Evolutionary conservation across 805 yeast genomes (phyloP).

Genomic region (Suhomyces kilbournensis): DNA sequence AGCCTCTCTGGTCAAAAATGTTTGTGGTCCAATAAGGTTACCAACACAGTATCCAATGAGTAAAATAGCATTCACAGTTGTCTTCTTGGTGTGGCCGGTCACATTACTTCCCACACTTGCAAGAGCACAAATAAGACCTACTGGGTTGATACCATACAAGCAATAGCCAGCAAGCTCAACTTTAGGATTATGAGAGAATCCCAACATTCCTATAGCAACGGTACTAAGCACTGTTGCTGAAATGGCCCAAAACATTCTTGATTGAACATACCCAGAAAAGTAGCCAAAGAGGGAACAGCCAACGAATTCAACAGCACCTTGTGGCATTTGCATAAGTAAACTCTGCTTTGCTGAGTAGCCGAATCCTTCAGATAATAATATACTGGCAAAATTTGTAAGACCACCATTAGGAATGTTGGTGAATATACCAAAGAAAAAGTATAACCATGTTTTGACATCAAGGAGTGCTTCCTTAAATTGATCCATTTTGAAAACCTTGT

Average conservation of each 20-base stretch:
- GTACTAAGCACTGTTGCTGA: slow-evolving; percentile 21
- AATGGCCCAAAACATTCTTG: slow-evolving; percentile 26
- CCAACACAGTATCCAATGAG: slow-evolving; percentile 54
- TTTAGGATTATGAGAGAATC: slow-evolving; percentile 34
- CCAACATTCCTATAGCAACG: slow-evolving; percentile 37
- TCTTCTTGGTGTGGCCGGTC: slow-evolving; percentile 58
- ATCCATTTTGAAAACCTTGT: slow-evolving; percentile 32
- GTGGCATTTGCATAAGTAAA: slow-evolving; percentile 44
- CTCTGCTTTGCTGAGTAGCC: slow-evolving; percentile 29
- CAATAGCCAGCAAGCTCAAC: slow-evolving; percentile 26
- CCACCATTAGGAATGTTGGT: slow-evolving; percentile 38
- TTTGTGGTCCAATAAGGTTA: slow-evolving; percentile 54
- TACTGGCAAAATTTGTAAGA: slow-evolving; percentile 33
- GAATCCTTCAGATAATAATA: slow-evolving; percentile 25
- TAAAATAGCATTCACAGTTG: slow-evolving; percentile 42
- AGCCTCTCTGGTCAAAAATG: slow-evolving; percentile 43
- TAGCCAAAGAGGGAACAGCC: slow-evolving; percentile 35
- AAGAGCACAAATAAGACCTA: slow-evolving; percentile 27
- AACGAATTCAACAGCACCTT: slow-evolving; percentile 46
- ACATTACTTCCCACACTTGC: slow-evolving; percentile 45
- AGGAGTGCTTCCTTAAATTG: slow-evolving; percentile 37
- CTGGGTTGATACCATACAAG: slow-evolving; percentile 30
- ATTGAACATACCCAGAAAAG: slow-evolving; percentile 13
- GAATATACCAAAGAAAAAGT: slow-evolving; percentile 23
- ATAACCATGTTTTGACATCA: slow-evolving; percentile 36